Base-by-base conservation (phyloP, 495 filamentous ascomycete species). In the Penicillium salamii region DNA sequence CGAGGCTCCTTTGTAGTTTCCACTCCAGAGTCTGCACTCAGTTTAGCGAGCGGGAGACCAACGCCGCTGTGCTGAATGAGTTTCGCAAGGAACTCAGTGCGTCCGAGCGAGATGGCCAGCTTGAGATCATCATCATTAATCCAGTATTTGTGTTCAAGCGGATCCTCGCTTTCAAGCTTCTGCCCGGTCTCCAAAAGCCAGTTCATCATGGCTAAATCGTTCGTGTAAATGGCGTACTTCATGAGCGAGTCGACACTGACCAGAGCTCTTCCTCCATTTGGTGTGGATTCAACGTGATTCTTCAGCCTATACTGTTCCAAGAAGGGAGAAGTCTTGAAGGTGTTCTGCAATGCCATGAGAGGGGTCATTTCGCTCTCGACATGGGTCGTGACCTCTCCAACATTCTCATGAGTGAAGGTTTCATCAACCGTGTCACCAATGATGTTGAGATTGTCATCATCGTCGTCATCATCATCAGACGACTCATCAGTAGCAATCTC, bases 391-490 rank as follows among this genome's bases (percentile, higher is more conserved):
- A 82, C 71, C 53, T 85, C 76, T 2, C 85, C 87, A 29, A 90
- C 66, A 53, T 87, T 80, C 3, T 90, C 86, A 46, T 88, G 74
- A 0, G 86, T 91, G 59, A 84, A 89, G 14, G 76, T 65, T 12
- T 79, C 77, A 46, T 83, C 75, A 21, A 88, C 59, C n/a, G 71
- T 48, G 14, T 65, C 58, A 24, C 77, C 55, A 2, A 65, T 52
- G 32, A 82, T 69, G 17, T 80, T 69, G 1, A 61, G 48, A n/a
- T 65, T 67, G 13, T 72, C 76, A n/a, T 66, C 68, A 35, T 53
- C 58, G 6, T 54, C 58, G 3, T 62, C 63, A 18, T 59, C 57
- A 7, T 64, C 52, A 14, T 55, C 47, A 13, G 62, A 65, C 0
- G 59, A 60, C 7, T 71, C 60, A 2, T 66, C 62, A 20, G 63